Evolutionary conservation across 2,329 filamentous ascomycete species (phyloP).

Genomic region (Diaporthe citrichinensis): DNA sequence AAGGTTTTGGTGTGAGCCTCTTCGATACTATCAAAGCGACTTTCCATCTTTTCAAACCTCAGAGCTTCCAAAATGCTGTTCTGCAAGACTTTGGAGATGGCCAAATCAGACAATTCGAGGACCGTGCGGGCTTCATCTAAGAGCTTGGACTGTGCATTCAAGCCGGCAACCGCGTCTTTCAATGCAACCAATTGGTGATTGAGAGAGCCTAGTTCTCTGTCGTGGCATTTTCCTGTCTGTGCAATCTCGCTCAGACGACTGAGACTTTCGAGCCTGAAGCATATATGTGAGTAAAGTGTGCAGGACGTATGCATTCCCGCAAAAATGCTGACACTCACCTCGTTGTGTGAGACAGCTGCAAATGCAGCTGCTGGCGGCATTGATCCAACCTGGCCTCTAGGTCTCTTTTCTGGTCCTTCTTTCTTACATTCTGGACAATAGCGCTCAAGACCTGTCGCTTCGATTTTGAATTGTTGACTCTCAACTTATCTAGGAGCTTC

Average conservation of each 20-base stretch:
- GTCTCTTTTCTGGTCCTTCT: background rate
- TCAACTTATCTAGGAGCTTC: constrained; percentile 54
- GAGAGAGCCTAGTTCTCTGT: constrained; percentile 5
- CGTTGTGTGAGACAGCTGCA: constrained; percentile 22
- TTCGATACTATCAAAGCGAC: constrained; percentile 5
- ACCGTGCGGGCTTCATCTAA: constrained; percentile 1
- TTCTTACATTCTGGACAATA: background rate
- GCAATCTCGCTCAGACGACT: constrained; percentile 17
- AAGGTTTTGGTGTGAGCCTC: constrained; percentile 21
- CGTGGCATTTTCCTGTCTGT: constrained; percentile 13
- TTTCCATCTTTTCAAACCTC: constrained; percentile 13
- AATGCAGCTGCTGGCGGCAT: constrained; percentile 24
- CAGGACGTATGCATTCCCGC: background rate
- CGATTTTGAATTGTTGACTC: constrained; percentile 58
- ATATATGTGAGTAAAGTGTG: background rate
- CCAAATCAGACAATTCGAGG: constrained; percentile 22
- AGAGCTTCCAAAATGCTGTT: constrained; percentile 11
- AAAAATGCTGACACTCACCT: background rate
- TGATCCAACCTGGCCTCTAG: constrained; percentile 18
- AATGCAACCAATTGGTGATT: background rate
- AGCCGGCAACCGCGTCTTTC: background rate
- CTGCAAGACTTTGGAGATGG: constrained; percentile 12
- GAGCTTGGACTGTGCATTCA: constrained; percentile 10
- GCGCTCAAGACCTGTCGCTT: background rate
- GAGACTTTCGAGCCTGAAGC: constrained; percentile 12